These are phyloP conservation scores for Oehlia diaphana DNA, from an alignment of 192 early-diverging fungal genomes.

Conservation along the genomic window DNA sequence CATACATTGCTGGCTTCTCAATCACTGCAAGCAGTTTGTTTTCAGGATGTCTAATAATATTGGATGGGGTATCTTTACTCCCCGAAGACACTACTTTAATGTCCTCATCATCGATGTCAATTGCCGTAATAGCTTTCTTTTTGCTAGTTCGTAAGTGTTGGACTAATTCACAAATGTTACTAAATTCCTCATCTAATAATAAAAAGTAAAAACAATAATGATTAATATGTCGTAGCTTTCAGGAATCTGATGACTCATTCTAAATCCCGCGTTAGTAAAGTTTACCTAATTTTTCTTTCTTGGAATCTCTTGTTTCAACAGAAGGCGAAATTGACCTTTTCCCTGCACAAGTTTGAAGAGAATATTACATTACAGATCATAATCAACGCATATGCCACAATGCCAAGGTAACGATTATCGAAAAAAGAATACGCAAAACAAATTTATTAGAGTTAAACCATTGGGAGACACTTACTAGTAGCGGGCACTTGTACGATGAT, in stretches of 20 bases:
- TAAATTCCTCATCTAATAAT: background rate
- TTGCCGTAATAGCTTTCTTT: background rate
- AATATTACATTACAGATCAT: too few relatives aligned
- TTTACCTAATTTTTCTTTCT: background rate
- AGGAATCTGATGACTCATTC: background rate
- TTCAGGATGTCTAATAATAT: background rate
- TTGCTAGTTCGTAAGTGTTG: background rate
- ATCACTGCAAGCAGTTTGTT: background rate
- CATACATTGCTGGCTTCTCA: slow-evolving; percentile 13
- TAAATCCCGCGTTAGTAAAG: background rate
- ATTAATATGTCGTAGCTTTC: background rate
- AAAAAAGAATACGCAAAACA: too few relatives aligned
- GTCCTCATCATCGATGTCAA: too few relatives aligned
- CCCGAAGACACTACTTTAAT: background rate
- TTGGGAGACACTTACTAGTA: too few relatives aligned
- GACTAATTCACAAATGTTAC: background rate
- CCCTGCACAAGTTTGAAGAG: too few relatives aligned
- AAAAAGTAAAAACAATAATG: background rate
- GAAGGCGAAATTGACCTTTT: background rate
- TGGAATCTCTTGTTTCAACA: background rate
- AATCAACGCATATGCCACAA: too few relatives aligned
- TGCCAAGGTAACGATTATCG: too few relatives aligned
- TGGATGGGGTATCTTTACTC: background rate
- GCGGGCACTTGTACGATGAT: too few relatives aligned
- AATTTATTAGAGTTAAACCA: too few relatives aligned